Conservation (phyloP, 1,284 basidiomycete genomes). For the Laetiporus sulphureus region DNA sequence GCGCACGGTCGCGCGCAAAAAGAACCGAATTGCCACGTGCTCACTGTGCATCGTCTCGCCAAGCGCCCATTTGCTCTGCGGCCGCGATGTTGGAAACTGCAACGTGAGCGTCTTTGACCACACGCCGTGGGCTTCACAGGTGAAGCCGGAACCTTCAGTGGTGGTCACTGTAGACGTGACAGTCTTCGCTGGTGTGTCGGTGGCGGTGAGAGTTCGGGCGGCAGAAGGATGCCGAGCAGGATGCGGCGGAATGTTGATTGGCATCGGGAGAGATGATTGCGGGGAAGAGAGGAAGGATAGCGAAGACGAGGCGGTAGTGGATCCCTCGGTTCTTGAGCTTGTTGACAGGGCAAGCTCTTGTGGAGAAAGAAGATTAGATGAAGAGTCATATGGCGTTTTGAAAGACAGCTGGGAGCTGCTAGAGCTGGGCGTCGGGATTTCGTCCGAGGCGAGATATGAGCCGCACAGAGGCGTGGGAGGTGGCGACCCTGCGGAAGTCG, state of each 20-base stretch:
- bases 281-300: slow-evolving; percentile 16
- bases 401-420: slow-evolving; percentile 6
- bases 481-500: slow-evolving; percentile 9
- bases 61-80: slow-evolving; percentile 65
- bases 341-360: slow-evolving; percentile 8
- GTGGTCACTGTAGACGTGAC: slow-evolving; percentile 47
- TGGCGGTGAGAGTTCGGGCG: slow-evolving; percentile 12
- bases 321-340: slow-evolving; percentile 3
- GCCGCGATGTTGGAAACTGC: slow-evolving; percentile 65
- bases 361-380: slow-evolving; percentile 7
- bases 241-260: slow-evolving; percentile 18
- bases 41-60: slow-evolving; percentile 68
- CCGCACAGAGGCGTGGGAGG: background rate
- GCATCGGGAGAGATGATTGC: slow-evolving; percentile 23
- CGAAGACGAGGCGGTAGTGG: slow-evolving; percentile 1
- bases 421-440: slow-evolving; percentile 7
- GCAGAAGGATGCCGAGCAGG: slow-evolving; percentile 16
- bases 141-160: slow-evolving; percentile 47
- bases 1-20: slow-evolving; percentile 58
- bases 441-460: slow-evolving; percentile 7
- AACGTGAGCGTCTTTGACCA: slow-evolving; percentile 61
- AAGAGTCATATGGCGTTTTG: background rate
- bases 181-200: slow-evolving; percentile 35
- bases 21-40: slow-evolving; percentile 62
- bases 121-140: slow-evolving; percentile 44